Evolutionary conservation across 2,329 filamentous ascomycete genomes (phyloP).

Genomic region (Pseudogymnoascus sp.): DNA sequence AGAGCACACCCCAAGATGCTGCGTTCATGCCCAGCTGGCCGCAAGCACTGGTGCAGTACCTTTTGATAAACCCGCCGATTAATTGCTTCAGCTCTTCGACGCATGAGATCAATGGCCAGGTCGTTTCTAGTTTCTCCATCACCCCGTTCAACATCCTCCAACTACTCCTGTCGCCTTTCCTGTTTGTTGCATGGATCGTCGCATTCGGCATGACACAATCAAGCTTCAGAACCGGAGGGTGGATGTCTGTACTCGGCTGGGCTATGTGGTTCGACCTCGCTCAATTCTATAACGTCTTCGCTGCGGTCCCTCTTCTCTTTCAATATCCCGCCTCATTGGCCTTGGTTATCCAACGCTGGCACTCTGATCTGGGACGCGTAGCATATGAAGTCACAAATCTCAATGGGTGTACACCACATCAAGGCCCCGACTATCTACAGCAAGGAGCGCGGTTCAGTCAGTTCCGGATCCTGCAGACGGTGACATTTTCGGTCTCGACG

Average conservation of each 20-base stretch:
- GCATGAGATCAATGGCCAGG: not conserved
- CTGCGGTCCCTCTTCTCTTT: not conserved
- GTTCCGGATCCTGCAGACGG: not conserved
- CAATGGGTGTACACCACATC: not conserved
- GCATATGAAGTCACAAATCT: not conserved
- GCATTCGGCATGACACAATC: not conserved
- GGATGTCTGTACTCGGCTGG: not conserved
- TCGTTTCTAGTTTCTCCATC: not conserved
- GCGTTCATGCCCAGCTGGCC: not conserved
- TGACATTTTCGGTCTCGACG: not conserved
- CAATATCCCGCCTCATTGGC: not conserved
- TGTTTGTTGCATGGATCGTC: not conserved
- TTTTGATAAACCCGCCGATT: not conserved
- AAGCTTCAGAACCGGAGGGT: not conserved
- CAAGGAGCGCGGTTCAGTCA: not conserved
- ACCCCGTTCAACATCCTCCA: not conserved
- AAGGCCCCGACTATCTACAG: not conserved
- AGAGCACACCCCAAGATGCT: not conserved
- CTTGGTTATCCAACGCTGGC: not conserved
- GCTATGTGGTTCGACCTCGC: not conserved
- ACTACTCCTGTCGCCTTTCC: not conserved
- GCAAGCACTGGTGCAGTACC: not conserved
- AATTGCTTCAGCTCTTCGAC: not conserved
- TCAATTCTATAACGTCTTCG: not conserved
- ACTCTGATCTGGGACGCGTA: not conserved